Evolutionary conservation across 2,329 filamentous ascomycete genomes (phyloP).

Genomic region (Simplicillium aogashimaense): DNA sequence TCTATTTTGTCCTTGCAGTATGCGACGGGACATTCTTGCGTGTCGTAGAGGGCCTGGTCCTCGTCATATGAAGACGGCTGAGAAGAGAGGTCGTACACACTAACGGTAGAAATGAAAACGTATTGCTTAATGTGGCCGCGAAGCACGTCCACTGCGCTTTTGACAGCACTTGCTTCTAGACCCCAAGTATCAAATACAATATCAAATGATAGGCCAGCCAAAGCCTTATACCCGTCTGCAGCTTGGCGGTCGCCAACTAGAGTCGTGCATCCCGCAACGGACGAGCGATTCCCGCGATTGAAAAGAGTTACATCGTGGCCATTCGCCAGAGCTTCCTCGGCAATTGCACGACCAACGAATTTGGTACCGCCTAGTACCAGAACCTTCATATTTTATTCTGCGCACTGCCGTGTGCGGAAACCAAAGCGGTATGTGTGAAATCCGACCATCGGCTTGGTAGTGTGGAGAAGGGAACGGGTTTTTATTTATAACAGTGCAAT

Average conservation of each 20-base stretch:
- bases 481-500: no score
- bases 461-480: no score
- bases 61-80: constrained; percentile 5
- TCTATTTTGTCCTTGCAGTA: constrained; percentile 6
- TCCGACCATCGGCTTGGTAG: no score
- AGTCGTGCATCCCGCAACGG: constrained; percentile 5
- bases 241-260: constrained; percentile 10
- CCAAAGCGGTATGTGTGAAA: no score
- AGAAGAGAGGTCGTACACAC: constrained; percentile 6
- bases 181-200: constrained; percentile 11
- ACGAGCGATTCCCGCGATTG: constrained; percentile 8
- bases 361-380: constrained; percentile 11
- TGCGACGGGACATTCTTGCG: neutral
- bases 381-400: constrained; percentile 7
- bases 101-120: constrained; percentile 10
- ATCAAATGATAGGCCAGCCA: constrained; percentile 8
- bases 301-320: constrained; percentile 8
- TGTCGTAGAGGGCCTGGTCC: constrained; percentile 5
- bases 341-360: constrained; percentile 8
- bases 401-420: no score
- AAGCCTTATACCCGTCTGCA: constrained; percentile 1
- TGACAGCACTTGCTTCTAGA: constrained; percentile 7
- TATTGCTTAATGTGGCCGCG: constrained; percentile 8
- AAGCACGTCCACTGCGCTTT: constrained; percentile 8
- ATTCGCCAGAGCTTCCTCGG: constrained; percentile 7